Evolutionary conservation across 208 protist species (phyloP).

Genomic region (Angomonas deanei): DNA sequence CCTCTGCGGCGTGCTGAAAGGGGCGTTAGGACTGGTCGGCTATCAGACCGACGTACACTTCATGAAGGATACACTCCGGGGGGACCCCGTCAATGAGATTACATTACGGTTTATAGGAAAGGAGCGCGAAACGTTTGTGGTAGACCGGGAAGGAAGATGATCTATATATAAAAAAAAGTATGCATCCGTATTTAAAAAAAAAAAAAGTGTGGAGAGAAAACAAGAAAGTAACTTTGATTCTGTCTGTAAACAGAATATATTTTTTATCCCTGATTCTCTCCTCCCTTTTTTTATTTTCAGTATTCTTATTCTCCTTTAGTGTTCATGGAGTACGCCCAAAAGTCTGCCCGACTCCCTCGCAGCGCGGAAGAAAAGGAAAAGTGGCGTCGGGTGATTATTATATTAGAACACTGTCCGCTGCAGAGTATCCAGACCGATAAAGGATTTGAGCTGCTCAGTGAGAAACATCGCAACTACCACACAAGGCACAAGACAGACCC

Average conservation of each 20-base stretch:
- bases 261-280: not conserved
- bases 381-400: slow-evolving; percentile 91
- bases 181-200: not conserved
- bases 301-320: not conserved
- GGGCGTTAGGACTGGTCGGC: slow-evolving; percentile 93
- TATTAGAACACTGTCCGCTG: slow-evolving; percentile 93
- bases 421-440: slow-evolving; percentile 92
- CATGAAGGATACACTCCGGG: slow-evolving; percentile 80
- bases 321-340: slow-evolving; percentile 77
- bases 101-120: slow-evolving; percentile 71
- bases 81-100: slow-evolving; percentile 88
- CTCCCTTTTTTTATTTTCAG: slow-evolving; percentile 1
- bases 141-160: slow-evolving; percentile 38
- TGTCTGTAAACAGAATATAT: not conserved
- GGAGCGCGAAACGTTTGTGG: slow-evolving; percentile 73
- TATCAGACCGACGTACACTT: slow-evolving; percentile 82
- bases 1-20: slow-evolving; percentile 95
- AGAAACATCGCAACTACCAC: slow-evolving; percentile 94
- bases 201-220: not conserved
- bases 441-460: slow-evolving; percentile 93
- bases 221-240: not conserved
- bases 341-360: slow-evolving; percentile 79
- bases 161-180: not conserved
- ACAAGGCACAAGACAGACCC: slow-evolving; percentile 92
- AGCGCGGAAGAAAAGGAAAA: slow-evolving; percentile 82